Percentiles rank a stretch among this genome's conserved stretches.
phyloP scores from a whole-genome alignment of 805 yeast genomes.

The Yamadazyma laniorum region DNA sequence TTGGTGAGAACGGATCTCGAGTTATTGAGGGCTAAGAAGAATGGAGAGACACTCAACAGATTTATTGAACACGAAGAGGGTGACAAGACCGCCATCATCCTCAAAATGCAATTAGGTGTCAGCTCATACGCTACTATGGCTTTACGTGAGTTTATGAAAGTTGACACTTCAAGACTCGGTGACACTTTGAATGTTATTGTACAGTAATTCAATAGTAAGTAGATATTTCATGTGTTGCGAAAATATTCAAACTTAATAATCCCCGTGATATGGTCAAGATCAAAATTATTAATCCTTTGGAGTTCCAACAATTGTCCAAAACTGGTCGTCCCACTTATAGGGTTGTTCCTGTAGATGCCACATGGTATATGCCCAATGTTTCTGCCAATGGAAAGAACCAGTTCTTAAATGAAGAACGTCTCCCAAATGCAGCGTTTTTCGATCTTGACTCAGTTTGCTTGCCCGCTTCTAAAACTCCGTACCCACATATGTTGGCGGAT shows the following conservation, averaged over 20 bases:
- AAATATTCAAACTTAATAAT: not conserved
- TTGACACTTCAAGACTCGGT: slow-evolving; percentile 54
- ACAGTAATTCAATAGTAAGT: slow-evolving; percentile 5
- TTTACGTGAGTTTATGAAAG: slow-evolving; percentile 81
- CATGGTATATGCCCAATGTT: slow-evolving; percentile 88
- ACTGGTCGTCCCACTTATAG: slow-evolving; percentile 16
- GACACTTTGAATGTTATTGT: slow-evolving; percentile 15
- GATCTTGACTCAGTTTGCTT: slow-evolving; percentile 75
- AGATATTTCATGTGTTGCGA: not conserved
- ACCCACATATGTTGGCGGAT: slow-evolving; percentile 90
- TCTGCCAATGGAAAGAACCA: slow-evolving; percentile 61
- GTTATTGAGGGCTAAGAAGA: slow-evolving; percentile 32
- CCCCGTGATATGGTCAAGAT: slow-evolving; percentile 7
- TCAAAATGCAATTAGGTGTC: slow-evolving; percentile 75
- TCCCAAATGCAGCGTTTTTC: slow-evolving; percentile 67
- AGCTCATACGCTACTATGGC: slow-evolving; percentile 99
- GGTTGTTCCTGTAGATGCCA: slow-evolving; percentile 71
- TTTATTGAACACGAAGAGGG: slow-evolving; percentile 30
- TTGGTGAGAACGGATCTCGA: slow-evolving; percentile 75
- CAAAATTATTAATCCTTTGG: slow-evolving; percentile 7
- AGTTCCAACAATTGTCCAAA: slow-evolving; percentile 12
- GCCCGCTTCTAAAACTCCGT: slow-evolving; percentile 46
- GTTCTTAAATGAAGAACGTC: slow-evolving; percentile 51
- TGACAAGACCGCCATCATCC: slow-evolving; percentile 61
- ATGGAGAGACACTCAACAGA: slow-evolving; percentile 26